Evolutionary conservation across 805 yeast species (phyloP).

Genomic region (Alloascoidea hylecoeti): DNA sequence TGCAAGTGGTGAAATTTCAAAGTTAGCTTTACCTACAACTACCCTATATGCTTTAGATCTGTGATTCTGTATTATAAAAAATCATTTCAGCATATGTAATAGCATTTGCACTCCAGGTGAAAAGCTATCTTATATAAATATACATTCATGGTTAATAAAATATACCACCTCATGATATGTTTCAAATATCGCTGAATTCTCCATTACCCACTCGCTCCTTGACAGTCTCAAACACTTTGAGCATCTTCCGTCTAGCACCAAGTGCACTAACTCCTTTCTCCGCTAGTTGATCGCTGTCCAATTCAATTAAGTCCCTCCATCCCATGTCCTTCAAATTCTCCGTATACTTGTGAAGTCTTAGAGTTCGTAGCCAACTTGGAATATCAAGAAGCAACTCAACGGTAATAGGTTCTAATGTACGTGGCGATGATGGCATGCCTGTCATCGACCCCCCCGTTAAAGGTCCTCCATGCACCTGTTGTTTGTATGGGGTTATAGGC

Average conservation of each 20-base stretch:
- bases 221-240: slow-evolving; percentile 84
- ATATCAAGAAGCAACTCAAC: slow-evolving; percentile 44
- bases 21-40: too few species aligned
- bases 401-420: slow-evolving; percentile 12
- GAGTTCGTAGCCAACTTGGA: slow-evolving; percentile 83
- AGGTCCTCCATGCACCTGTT: too few species aligned
- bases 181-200: not conserved
- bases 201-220: slow-evolving; percentile 21
- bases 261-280: slow-evolving; percentile 80
- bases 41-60: too few species aligned
- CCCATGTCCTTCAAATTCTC: slow-evolving; percentile 58
- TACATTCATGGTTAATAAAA: too few species aligned
- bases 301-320: slow-evolving; percentile 69
- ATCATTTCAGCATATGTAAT: too few species aligned
- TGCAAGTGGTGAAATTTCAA: too few species aligned
- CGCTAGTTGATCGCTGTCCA: slow-evolving; percentile 57
- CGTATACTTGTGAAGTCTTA: slow-evolving; percentile 90
- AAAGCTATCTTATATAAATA: too few species aligned
- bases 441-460: not conserved
- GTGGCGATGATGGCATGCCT: not conserved
- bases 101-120: too few species aligned
- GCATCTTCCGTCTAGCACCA: slow-evolving; percentile 89
- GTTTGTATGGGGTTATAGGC: not conserved
- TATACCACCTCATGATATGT: too few species aligned
- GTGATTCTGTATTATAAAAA: too few species aligned